Conservation (phyloP, 768 basidiomycete genomes). For the Rhodotorula babjevae region DNA sequence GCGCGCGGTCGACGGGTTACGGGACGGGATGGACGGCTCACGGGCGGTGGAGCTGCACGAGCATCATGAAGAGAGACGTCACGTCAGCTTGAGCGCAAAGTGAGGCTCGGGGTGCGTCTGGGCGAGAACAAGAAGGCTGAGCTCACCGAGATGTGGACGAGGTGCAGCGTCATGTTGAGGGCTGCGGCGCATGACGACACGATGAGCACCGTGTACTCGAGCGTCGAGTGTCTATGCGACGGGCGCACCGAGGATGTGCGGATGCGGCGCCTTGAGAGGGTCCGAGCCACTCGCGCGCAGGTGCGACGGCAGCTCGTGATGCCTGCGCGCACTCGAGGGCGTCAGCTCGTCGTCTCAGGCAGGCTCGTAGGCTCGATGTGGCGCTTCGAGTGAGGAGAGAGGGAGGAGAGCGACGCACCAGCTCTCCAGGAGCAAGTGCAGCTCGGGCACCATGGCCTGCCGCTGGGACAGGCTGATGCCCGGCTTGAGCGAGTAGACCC, state of each 20-base stretch:
- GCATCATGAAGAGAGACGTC: no score
- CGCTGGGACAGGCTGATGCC: constrained; percentile 9
- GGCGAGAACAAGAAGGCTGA: no score
- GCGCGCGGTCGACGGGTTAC: no score
- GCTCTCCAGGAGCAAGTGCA: constrained; percentile 29
- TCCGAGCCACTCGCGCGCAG: constrained; percentile 21
- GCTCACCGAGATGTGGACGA: constrained; percentile 13
- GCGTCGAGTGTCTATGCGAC: no score
- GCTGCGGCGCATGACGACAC: background rate
- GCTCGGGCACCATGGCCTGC: constrained; percentile 24
- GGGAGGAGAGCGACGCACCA: constrained; percentile 22
- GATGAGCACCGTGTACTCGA: no score
- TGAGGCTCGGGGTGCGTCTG: no score
- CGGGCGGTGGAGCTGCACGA: constrained; percentile 20
- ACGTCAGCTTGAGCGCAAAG: no score
- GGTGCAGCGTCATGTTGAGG: constrained; percentile 12
- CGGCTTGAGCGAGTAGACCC: constrained; percentile 25
- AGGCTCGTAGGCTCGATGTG: no score
- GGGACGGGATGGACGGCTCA: background rate
- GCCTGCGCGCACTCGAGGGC: background rate
- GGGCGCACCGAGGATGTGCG: constrained; percentile 12
- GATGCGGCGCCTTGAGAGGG: constrained; percentile 23
- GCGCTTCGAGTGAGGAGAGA: no score
- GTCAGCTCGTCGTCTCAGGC: no score
- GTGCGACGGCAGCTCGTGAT: constrained; percentile 33